Evolutionary conservation across 345 rosid species (phyloP), one percentile per base, ranked within the genome.

Genomic region (Rhodamnia argentea): DNA sequence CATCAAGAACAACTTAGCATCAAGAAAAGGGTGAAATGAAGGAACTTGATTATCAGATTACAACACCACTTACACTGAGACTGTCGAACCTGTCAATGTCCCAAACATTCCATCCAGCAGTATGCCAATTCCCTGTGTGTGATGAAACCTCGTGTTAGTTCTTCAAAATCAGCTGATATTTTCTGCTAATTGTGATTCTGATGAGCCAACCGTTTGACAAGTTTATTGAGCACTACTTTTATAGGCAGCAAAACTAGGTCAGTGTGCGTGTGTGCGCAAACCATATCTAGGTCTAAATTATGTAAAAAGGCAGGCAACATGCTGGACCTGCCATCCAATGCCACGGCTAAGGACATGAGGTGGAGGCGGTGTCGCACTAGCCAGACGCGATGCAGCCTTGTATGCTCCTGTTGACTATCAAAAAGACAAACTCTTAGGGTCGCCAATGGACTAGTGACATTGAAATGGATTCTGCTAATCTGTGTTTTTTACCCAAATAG

Each of bases 311-410:
- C 4, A 10, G 12, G 27, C 75, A 47, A 27, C 29, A 53, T 83
- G 57, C n/a, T 32, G 18, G 58, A 87, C 89, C 89, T 97, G 99
- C 99, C 99, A 97, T 47, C 99, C 99, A 52, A 97, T 97, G 44
- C 99, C 99, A 5, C 99, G 99, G 91, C 99, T 97, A 88, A 97
- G 99, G 56, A 97, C 94, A 88, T 95, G 98, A 87, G 99, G 96
- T 12, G 99, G 99, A 90, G 99, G 99, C 15, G 99, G 99, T 2
- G 99, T 97, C 27, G 99, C 99, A 60, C 99, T 97, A 3, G 99
- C 98, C n/a, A 97, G 90, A 24, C 99, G 93, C 16, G 99, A 92
- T 54, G 99, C 98, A 83, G 99, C 98, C 89, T 97, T 96, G 91
- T 96, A 97, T 88, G 98, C 95, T 89, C 96, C 99, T 18, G 98